Conservation (phyloP, 2,329 filamentous ascomycete genomes). For the Hypoxylon sp. region DNA sequence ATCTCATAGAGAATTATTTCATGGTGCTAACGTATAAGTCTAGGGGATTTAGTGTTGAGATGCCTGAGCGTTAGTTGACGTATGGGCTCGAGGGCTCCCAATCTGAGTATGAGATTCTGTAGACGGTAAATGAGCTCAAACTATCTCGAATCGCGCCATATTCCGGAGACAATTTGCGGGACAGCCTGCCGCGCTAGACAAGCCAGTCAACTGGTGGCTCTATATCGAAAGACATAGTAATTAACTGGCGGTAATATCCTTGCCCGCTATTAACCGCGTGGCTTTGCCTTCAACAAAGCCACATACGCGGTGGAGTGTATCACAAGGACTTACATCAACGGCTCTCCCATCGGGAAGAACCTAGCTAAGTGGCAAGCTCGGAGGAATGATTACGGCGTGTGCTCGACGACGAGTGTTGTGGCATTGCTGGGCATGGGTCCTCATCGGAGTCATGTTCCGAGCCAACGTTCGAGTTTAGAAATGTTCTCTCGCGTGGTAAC, state of each 20-base stretch:
- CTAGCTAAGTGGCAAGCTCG: constrained; percentile 29
- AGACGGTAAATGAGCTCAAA: constrained; percentile 30
- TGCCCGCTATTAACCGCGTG: constrained; percentile 20
- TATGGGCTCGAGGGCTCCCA: neutral
- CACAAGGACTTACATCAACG: constrained; percentile 14
- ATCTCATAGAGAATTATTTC: neutral
- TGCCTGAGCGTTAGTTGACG: neutral
- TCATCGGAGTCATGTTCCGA: constrained; percentile 42
- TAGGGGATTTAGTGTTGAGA: neutral
- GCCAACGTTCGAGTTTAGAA: constrained; percentile 19
- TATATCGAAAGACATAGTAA: constrained; percentile 1
- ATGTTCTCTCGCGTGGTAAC: constrained; percentile 34
- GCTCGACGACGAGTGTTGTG: constrained; percentile 14
- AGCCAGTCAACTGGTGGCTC: neutral
- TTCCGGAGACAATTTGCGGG: constrained; percentile 10
- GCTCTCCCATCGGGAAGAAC: constrained; percentile 38
- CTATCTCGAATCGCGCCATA: constrained; percentile 21
- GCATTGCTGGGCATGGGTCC: constrained; percentile 22
- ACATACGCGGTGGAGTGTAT: constrained; percentile 22
- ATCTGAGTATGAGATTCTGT: neutral
- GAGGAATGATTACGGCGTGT: constrained; percentile 27
- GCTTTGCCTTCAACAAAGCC: constrained; percentile 24
- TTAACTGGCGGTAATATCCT: constrained; percentile 2
- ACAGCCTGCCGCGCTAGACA: neutral
- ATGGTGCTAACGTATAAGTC: neutral